Conservation (phyloP, 2,329 filamentous ascomycete genomes). For the Colletotrichum theobromicola region DNA sequence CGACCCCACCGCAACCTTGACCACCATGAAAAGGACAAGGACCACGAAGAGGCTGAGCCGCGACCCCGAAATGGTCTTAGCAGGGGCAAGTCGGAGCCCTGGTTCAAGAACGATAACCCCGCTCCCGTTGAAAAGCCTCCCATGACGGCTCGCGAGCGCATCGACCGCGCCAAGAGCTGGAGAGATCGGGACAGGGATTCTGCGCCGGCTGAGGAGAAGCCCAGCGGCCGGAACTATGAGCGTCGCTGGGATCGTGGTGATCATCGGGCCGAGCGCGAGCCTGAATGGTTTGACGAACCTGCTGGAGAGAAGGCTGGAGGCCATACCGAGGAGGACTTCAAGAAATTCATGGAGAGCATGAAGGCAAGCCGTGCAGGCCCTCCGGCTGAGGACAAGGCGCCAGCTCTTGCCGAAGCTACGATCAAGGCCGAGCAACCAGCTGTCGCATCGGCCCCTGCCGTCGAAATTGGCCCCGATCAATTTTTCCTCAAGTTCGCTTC, state of each 20-base stretch:
- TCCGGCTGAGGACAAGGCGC: slow-evolving; percentile 39
- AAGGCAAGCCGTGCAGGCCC: slow-evolving; percentile 64
- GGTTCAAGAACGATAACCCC: slow-evolving; percentile 68
- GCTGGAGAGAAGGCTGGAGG: slow-evolving; percentile 71
- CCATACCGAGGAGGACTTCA: slow-evolving; percentile 89
- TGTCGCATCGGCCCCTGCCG: slow-evolving; percentile 63
- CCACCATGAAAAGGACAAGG: slow-evolving; percentile 54
- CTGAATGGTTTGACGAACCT: slow-evolving; percentile 87
- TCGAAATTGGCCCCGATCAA: slow-evolving; percentile 75
- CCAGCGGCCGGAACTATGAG: slow-evolving; percentile 49
- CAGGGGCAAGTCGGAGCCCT: slow-evolving; percentile 74
- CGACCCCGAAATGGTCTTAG: slow-evolving; percentile 68
- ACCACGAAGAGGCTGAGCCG: slow-evolving; percentile 54
- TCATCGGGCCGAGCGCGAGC: slow-evolving; percentile 75
- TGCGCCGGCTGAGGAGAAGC: slow-evolving; percentile 58
- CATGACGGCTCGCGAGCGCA: slow-evolving; percentile 55
- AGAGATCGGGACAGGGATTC: slow-evolving; percentile 55
- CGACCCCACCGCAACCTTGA: slow-evolving; percentile 56
- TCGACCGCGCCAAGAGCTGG: slow-evolving; percentile 66
- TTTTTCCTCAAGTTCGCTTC: slow-evolving; percentile 70
- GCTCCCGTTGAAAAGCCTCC: slow-evolving; percentile 33
- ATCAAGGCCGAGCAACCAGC: slow-evolving; percentile 57
- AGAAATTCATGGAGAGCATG: slow-evolving; percentile 94
- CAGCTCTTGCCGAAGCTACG: slow-evolving; percentile 36
- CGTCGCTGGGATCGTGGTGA: slow-evolving; percentile 63